Base-by-base conservation (phyloP, 441 rosid genomes). In the Mallotus repandus region DNA sequence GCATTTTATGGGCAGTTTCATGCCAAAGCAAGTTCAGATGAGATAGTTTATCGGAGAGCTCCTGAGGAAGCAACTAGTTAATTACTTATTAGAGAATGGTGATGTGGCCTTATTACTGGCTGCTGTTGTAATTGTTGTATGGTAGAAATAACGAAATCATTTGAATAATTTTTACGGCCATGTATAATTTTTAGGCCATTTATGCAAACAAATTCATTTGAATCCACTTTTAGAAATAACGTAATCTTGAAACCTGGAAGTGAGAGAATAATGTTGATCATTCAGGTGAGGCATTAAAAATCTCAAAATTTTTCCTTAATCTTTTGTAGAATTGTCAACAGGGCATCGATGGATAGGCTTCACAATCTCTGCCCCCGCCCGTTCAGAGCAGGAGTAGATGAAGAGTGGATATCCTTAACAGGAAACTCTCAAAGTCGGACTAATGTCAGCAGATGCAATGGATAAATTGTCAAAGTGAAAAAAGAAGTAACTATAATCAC, bases 1-100 rank as follows among this genome's bases (percentile, higher is more conserved):
- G 98, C 96, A 74, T 76, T 85, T 57, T 96, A 95, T 46, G 98
- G 98, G 41, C 98, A 91, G 78, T 88, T 86, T 83, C 87, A 96
- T 72, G 97, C 97, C 50, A 74, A 64, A 60, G 85, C 90, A 18
- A 68, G 59, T 76, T 83, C 87, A 9, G 92, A 81, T 67, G 86
- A 82, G 55, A 69, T 83, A 2, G 75, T 82, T 68, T 95, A 91
- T 77, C 85, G 80, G 43, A 87, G 88, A 75, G 93, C 86, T 38
- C 86, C 89, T 38, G 76, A 19, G 5, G 88, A 81, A 84, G 86
- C 86, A 68, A 63, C 48, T 58, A 73, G 18, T 41, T 71, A 79
- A 54, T 57, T 58, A 1, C 45, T 8, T 50, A 49, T 57, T 41
- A 56, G 58, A 19, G 2, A 18, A 35, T 16, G 22, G 41, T 21